Base-by-base conservation (phyloP, 768 basidiomycete species). In the Boletus subcaerulescens region DNA sequence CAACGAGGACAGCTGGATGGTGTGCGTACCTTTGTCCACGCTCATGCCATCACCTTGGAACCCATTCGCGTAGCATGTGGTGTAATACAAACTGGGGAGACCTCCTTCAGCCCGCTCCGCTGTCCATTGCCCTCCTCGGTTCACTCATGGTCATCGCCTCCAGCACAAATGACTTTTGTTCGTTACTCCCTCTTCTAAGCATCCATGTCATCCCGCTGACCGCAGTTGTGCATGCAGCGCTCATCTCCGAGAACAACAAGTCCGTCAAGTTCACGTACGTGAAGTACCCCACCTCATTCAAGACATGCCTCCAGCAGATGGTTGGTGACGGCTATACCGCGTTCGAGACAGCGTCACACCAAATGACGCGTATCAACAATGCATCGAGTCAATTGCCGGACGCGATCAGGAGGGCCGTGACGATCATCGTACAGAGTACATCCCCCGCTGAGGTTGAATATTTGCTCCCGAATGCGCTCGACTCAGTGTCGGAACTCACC, bases 241-340 rank as follows among this genome's bases (percentile, higher is more conserved):
- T 62, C 42, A 17, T 58, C 24, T 52, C 60, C 5, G 60, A 52
- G n/a, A 43, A 47, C 42, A 55, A 47, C 42, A 58, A 45, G 20
- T 35, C 42, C 14, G 10, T 20, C 35, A 58, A 41, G 48, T 58
- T 62, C 26, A 51, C 48, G 5, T 42, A 62, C 12, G 59, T 60
- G 29, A 62, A 62, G 35, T 55, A 61, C 33, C 61, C 60, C 5
- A 61, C 33, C 31, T 62, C 61, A 35, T 62, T 62, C 51, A 62
- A 62, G 53, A 55, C 61, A 11, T 62, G 56, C 38, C 60, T 62
- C 35, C 61, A 62, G 35, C 61, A 62, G 50, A 62, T 62, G 60
- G 60, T 62, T 1, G 61, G 61, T 8, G 60, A 62, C 13, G 61
- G 61, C 6, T 62, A 62, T n/a, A 62, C 22, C 29, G 61, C 60